phyloP scores from a whole-genome alignment of 164 flowering plant genomes.

The Akebia trifoliata region DNA sequence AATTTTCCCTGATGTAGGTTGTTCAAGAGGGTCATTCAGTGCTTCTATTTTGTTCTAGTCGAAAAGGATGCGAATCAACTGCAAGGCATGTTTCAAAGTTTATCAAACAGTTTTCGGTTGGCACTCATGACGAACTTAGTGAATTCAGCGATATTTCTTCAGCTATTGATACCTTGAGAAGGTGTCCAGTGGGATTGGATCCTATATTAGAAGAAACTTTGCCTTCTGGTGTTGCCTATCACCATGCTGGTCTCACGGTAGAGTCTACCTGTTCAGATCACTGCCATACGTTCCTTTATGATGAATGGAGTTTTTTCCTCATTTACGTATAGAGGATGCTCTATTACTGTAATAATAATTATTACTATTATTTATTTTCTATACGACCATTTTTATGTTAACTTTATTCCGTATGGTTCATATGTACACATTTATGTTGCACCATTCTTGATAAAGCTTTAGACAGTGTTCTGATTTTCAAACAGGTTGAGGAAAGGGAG shows the following conservation, averaged over 20 bases:
- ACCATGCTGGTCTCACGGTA: constrained; percentile 99
- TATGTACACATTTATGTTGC: too few relatives aligned
- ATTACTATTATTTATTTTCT: not conserved
- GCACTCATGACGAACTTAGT: constrained; percentile 27
- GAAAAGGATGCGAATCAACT: constrained; percentile 97
- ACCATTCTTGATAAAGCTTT: not conserved
- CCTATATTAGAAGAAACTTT: constrained; percentile 82
- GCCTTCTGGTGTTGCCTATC: constrained; percentile 94
- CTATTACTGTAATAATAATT: not conserved
- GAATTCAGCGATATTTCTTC: constrained; percentile 55
- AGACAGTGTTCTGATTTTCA: constrained; percentile 4
- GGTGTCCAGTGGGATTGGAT: constrained; percentile 84
- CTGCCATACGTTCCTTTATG: constrained; percentile 6
- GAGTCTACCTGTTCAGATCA: constrained; percentile 1
- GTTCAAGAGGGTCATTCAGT: constrained; percentile 97
- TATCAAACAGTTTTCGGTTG: constrained; percentile 45
- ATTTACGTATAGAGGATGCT: not conserved
- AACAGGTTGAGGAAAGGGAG: constrained; percentile 96
- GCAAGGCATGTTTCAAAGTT: constrained; percentile 80
- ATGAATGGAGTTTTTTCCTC: not conserved
- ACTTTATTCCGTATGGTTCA: too few relatives aligned
- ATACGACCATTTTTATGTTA: too few relatives aligned
- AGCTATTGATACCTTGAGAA: constrained; percentile 75
- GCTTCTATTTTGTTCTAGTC: constrained; percentile 86
- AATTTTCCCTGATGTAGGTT: constrained; percentile 38